phyloP scores from a whole-genome alignment of 208 protist genomes.

The Trypanosoma cruzi region DNA sequence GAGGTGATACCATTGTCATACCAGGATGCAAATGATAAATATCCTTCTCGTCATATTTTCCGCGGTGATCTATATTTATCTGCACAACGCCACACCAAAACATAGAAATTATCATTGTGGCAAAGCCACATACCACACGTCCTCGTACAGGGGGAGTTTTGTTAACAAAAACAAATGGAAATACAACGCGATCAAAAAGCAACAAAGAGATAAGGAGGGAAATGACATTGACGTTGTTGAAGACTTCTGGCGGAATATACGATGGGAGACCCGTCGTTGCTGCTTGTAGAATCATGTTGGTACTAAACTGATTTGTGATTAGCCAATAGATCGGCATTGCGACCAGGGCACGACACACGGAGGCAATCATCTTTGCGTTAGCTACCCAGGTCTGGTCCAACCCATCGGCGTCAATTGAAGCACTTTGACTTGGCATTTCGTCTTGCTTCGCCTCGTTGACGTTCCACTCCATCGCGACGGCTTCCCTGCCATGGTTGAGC shows the following conservation, averaged over 20 bases:
- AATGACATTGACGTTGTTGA: conserved; percentile 76
- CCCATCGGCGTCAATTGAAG: background rate
- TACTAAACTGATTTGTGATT: conserved; percentile 72
- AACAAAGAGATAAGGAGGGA: conserved; percentile 52
- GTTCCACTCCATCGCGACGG: background rate
- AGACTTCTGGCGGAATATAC: conserved; percentile 50
- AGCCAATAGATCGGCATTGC: conserved; percentile 77
- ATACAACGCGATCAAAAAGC: conserved; percentile 42
- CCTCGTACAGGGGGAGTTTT: conserved; percentile 25
- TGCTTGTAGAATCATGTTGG: conserved; percentile 61
- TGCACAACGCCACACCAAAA: conserved; percentile 62
- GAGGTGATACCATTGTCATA: conserved; percentile 33
- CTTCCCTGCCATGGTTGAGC: background rate
- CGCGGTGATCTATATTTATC: conserved; percentile 35
- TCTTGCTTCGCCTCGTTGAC: background rate
- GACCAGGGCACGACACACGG: conserved; percentile 48
- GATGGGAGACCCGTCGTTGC: conserved; percentile 41
- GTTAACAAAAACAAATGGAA: conserved; percentile 35
- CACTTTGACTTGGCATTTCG: background rate
- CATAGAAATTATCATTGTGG: conserved; percentile 53
- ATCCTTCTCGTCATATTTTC: conserved; percentile 38
- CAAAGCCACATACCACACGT: conserved; percentile 22
- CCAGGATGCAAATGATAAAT: conserved; percentile 39
- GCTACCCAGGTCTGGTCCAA: conserved; percentile 28
- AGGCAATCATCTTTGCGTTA: conserved; percentile 45